Base-by-base conservation (phyloP, 192 early-diverging fungal species). In the Podila epicladia region DNA sequence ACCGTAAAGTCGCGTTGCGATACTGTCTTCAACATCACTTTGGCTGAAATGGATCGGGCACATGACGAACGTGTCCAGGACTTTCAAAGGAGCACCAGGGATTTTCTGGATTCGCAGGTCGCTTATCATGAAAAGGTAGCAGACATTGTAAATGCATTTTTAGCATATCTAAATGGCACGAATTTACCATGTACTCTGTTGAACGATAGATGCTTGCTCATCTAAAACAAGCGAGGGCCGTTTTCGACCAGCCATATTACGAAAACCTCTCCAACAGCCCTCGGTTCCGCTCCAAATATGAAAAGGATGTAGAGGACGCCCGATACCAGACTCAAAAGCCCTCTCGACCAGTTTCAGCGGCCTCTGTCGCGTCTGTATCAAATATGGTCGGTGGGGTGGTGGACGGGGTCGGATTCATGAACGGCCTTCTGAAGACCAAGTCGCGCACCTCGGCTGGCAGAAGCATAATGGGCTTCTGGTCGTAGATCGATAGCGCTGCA, bases 401-500 rank as follows among this genome's bases (percentile, higher is more conserved):
- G 57, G 84, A 85, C 69, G 84, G 84, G 4, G 83, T 85, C 12
- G 83, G 78, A 48, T 82, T 75, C 45, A 82, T 85, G 79, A 85
- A 74, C 71, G 79, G 79, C 0, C 64, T 84, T 32, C 62, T 83
- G n/a, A 85, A 78, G 58, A 77, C 49, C 33, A 85, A 82, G 61
- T 68, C 79, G 9, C 57, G 79, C n/a, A 68, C 71, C 6, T 82
- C 84, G 24, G 72, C 70, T 26, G 71, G 78, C 2, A 58, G 74
- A 6, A 77, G 63, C 22, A 28, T 77, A 48, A 78, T 80, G 77
- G 77, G 77, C 4, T 73, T 80, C 29, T 80, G 77, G 77, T 80
- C 77, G 19, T 80, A 50, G 55, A 0, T 45, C 2, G 41, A 45
- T 45, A 45, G 2, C 13, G 15, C 0, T 45, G 33, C 38, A 41